Evolutionary conservation across 2,329 filamentous ascomycete species (phyloP), one percentile per base, ranked within the genome.

Genomic region (Albophoma yamanashiensis): DNA sequence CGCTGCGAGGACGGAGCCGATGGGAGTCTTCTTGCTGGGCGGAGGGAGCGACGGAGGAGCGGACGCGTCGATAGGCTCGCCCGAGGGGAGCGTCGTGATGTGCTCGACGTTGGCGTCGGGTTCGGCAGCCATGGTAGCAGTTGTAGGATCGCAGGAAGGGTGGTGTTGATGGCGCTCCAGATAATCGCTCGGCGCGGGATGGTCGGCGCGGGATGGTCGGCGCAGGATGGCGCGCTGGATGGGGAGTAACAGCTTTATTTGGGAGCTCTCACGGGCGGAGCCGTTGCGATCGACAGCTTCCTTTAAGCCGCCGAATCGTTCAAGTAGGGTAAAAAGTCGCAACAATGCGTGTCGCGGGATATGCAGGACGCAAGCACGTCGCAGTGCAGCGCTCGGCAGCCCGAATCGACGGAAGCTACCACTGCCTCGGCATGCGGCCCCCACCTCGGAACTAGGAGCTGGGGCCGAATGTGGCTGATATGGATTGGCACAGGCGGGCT

Each of bases 11-110:
- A 60, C 58, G 17, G 56, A 50, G 47, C 57, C 58, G 57, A 61
- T 55, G 61, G 63, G 59, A 47, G 62, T 59, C 15, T 58, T 58
- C 38, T 59, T 63, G 52, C 56, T 58, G 8, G 61, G 55, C 20
- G 61, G 55, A 20, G 61, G 59, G 25, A 61, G 55, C 39, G 58
- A 53, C 9, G 63, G 60, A n/a, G 61, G 58, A 14, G 52, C 43
- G 20, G 59, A 55, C 34, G 62, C n/a, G 34, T 63, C 58, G 55
- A 58, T 8, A 53, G 60, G 45, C n/a, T 56, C 55, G 59, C 47
- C 61, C 4, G 64, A 61, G 47, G 64, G 64, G 31, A 64, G 62
- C 12, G 63, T 56, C 53, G 62, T 47, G 58, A 60, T 34, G 34
- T 61, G 40, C 52, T 59, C 59, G 47, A 56, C 47, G 55, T 58